phyloP scores from a whole-genome alignment of 1,139 yeast genomes.

The Hemisphaericaspora lyxosophila region DNA sequence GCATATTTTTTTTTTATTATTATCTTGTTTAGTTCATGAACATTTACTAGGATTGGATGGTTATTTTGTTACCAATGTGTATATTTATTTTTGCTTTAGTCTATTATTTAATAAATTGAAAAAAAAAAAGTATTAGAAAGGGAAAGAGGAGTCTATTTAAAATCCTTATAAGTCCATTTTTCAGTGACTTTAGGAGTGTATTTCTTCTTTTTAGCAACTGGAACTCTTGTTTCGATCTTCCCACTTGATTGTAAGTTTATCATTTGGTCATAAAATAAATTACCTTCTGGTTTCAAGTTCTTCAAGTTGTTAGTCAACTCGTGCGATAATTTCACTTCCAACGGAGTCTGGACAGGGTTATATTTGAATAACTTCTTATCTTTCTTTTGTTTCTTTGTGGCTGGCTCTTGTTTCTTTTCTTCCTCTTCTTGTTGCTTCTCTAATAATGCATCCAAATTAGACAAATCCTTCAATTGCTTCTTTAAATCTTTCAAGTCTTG shows the following conservation, averaged over 20 bases:
- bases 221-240: constrained; percentile 79
- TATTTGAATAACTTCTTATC: constrained; percentile 51
- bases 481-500: constrained; percentile 58
- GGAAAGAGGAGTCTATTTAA: constrained; percentile 46
- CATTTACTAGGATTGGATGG: constrained; percentile 2
- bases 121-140: constrained; percentile 1
- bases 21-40: constrained; percentile 3
- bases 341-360: constrained; percentile 56
- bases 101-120: constrained; percentile 1
- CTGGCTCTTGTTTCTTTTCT: constrained; percentile 16
- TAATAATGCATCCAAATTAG: constrained; percentile 53
- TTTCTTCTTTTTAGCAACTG: constrained; percentile 62
- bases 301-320: constrained; percentile 86
- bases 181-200: constrained; percentile 77
- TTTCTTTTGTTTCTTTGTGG: constrained; percentile 24
- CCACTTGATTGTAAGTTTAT: constrained; percentile 81
- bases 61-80: background rate
- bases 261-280: constrained; percentile 79
- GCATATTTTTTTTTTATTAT: constrained; percentile 3
- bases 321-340: constrained; percentile 86
- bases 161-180: constrained; percentile 91
- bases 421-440: constrained; percentile 32
- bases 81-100: constrained; percentile 2
- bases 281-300: constrained; percentile 88
- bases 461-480: constrained; percentile 55